These are phyloP conservation scores for Psilocybe subaeruginosa DNA, from an alignment of 768 basidiomycete species.

Conservation along the genomic window DNA sequence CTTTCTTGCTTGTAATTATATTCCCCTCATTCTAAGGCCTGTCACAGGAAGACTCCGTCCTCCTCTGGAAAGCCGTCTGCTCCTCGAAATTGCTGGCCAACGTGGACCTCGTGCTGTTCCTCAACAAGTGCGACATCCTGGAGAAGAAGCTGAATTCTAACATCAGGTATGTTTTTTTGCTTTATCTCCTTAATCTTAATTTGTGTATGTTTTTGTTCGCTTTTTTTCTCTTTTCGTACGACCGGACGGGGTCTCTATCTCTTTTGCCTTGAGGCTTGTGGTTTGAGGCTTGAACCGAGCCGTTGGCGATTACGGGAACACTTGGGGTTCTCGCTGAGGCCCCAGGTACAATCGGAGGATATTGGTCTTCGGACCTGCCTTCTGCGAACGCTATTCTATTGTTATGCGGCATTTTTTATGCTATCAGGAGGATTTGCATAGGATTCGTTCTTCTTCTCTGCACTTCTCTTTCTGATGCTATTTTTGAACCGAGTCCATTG, in stretches of 20 bases:
- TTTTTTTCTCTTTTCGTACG: slow-evolving; percentile 1
- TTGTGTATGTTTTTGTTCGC: slow-evolving; percentile 2
- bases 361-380: neutral
- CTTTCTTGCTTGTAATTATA: neutral
- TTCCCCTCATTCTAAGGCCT: neutral
- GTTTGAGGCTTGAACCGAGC: neutral
- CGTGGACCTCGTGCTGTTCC: slow-evolving; percentile 82
- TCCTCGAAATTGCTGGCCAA: slow-evolving; percentile 79
- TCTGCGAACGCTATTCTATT: neutral
- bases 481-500: neutral
- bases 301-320: neutral
- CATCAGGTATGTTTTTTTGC: slow-evolving; percentile 37
- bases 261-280: neutral
- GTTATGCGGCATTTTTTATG: neutral
- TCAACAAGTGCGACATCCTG: slow-evolving; percentile 88
- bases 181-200: neutral
- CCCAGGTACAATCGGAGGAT: slow-evolving; percentile 7
- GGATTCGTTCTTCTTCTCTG: neutral
- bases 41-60: slow-evolving; percentile 77
- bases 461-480: neutral
- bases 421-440: neutral
- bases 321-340: neutral
- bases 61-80: slow-evolving; percentile 88
- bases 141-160: slow-evolving; percentile 69
- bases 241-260: neutral